Evolutionary conservation across 2,329 filamentous ascomycete species (phyloP).

Genomic region (Cryphonectria nitschkei): DNA sequence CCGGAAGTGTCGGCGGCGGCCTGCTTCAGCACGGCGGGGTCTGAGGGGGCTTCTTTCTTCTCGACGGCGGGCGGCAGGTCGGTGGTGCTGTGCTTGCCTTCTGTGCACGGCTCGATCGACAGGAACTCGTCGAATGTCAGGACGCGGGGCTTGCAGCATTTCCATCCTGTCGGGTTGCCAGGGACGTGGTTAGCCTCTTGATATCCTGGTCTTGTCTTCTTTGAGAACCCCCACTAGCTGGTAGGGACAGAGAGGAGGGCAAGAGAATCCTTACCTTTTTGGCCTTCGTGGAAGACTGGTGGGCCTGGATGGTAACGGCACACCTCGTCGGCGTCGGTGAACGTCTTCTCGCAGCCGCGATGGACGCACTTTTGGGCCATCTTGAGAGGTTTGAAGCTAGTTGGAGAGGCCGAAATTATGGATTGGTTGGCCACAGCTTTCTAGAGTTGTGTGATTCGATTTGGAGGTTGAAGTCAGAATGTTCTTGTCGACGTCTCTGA

Average conservation of each 20-base stretch:
- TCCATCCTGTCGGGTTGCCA: constrained; percentile 71
- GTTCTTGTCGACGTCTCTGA: constrained; percentile 6
- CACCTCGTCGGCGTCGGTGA: constrained; percentile 77
- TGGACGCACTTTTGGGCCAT: constrained; percentile 92
- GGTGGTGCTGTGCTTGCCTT: constrained; percentile 87
- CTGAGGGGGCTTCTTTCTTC: constrained; percentile 54
- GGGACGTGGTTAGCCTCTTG: constrained; percentile 24
- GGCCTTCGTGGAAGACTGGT: constrained; percentile 95
- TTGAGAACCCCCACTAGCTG: no score
- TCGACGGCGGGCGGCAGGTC: constrained; percentile 68
- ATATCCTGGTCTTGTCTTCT: neutral
- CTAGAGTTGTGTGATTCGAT: neutral
- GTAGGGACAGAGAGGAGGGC: constrained; percentile 22
- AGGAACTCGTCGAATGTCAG: constrained; percentile 99
- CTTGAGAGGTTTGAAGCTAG: neutral
- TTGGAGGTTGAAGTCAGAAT: constrained; percentile 12
- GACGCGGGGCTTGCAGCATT: constrained; percentile 97
- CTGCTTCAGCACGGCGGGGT: constrained; percentile 53
- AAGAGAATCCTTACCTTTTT: constrained; percentile 74
- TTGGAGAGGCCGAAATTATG: neutral
- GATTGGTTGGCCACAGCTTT: neutral
- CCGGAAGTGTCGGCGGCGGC: constrained; percentile 54
- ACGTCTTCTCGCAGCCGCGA: constrained; percentile 91
- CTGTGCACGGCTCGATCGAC: constrained; percentile 86
- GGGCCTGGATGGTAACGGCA: constrained; percentile 93